phyloP scores from a whole-genome alignment of 257 asterid species.

The Verbascum thapsus region DNA sequence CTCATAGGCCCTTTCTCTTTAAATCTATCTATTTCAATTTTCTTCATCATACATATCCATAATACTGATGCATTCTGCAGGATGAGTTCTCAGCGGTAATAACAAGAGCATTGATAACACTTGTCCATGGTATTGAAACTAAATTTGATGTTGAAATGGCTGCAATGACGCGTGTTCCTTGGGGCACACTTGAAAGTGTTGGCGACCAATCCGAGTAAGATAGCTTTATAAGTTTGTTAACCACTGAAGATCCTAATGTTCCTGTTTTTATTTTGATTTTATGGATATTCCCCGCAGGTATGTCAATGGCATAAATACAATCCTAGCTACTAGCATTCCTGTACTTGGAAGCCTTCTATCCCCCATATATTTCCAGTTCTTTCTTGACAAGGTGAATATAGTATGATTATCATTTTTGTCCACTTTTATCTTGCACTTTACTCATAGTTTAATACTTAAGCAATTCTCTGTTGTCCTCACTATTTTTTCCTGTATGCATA shows the following conservation, averaged over 20 bases:
- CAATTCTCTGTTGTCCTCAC: neutral
- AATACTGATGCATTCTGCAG: constrained; percentile 46
- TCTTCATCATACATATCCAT: constrained; percentile 11
- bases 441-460: neutral
- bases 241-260: constrained; percentile 14
- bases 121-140: constrained; percentile 93
- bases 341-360: constrained; percentile 95
- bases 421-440: neutral
- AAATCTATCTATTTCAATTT: no score
- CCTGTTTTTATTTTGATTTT: constrained; percentile 31
- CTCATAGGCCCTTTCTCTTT: no score
- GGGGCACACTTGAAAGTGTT: constrained; percentile 98
- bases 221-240: constrained; percentile 22
- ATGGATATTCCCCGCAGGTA: constrained; percentile 66
- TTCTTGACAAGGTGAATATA: constrained; percentile 46
- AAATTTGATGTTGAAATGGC: constrained; percentile 95
- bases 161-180: constrained; percentile 97
- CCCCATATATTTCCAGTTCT: constrained; percentile 89
- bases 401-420: neutral
- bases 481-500: neutral
- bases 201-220: constrained; percentile 99
- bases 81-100: constrained; percentile 98
- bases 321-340: constrained; percentile 85
- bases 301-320: constrained; percentile 84
- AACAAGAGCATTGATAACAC: constrained; percentile 85